Base-by-base conservation (phyloP, 805 yeast species). In the Yarrowia sp. region DNA sequence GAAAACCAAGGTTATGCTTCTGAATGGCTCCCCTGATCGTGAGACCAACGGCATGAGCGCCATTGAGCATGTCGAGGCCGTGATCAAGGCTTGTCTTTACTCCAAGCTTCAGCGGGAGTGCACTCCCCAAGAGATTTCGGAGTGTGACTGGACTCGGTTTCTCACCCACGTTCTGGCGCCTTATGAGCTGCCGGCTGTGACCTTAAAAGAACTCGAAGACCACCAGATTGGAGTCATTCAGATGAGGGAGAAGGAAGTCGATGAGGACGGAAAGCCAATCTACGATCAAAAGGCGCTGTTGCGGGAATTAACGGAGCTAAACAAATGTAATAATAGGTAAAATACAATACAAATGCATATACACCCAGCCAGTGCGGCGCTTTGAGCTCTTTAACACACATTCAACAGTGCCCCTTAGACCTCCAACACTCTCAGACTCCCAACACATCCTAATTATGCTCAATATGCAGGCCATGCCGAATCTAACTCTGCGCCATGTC, bases 1-100 rank as follows among this genome's bases (percentile, higher is more conserved):
- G 5, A 38, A 68, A 63, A 75, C 78, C 67, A 87, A 88, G 73
- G 81, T 92, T 7, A 75, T 92, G 15, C 76, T 93, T 11, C 77
- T 92, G 38, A 93, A 93, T 77, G 95, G 96, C 5, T 79, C 85
- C 42, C 78, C 79, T 63, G 98, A 93, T 75, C 81, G 97, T 70
- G 98, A 93, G 75, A 92, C 97, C 0, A 81, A 79, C 64, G 89
- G 89, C 0, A 81, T 90, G 82, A 78, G 80, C 40, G 91, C 93
- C 0, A 64, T 77, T 2, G 89, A 85, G 46, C 89, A 86, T 74
- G 79, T 91, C 3, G 76, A 80, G 22, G 82, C 86, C 5, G 81
- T 92, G 7, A 82, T 82, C 40, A 80, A 83, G 59, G 87, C 90
- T 72, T 82, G 89, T 12, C 73, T 76, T 5, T 88, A 89, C 76